Percentiles rank a stretch among this genome's conserved stretches.
These are phyloP conservation scores for Obelidium mucronatum DNA, from an alignment of 192 early-diverging fungal genomes.

Conservation along the genomic window DNA sequence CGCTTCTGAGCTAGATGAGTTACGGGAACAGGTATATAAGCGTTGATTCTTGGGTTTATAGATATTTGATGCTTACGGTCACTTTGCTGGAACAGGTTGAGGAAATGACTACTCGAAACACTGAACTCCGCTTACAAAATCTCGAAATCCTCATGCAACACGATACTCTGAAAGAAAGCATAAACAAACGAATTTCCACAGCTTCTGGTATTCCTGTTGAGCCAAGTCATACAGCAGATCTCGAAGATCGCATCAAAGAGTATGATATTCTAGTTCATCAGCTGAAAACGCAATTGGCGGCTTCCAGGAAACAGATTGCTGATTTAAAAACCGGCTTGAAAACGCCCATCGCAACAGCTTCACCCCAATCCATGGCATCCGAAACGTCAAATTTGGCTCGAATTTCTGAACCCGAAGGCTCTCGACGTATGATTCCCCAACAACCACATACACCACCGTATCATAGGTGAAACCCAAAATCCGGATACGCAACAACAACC, in stretches of 20 bases:
- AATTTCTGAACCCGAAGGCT: too few relatives aligned
- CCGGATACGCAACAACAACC: too few relatives aligned
- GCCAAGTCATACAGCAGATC: background rate
- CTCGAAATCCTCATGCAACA: constrained; percentile 3
- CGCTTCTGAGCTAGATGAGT: background rate
- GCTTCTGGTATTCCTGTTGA: background rate
- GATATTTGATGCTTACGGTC: too few relatives aligned
- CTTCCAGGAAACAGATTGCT: background rate
- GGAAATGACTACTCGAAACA: constrained; percentile 1
- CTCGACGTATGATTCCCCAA: too few relatives aligned
- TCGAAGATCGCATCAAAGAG: constrained; percentile 7
- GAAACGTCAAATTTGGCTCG: too few relatives aligned
- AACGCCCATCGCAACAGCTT: too few relatives aligned
- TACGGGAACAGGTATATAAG: background rate
- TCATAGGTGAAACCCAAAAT: too few relatives aligned
- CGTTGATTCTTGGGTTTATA: background rate
- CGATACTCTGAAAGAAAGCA: background rate
- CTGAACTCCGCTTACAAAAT: constrained; percentile 16
- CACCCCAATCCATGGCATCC: too few relatives aligned
- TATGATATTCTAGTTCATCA: constrained; percentile 14
- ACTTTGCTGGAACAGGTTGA: too few relatives aligned
- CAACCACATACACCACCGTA: too few relatives aligned
- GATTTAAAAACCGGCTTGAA: background rate
- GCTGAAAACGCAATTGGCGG: constrained; percentile 1
- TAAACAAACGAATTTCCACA: background rate